Evolutionary conservation across 345 rosid species (phyloP), one percentile per base, ranked within the genome.

Genomic region (Eucalyptus caleyi): DNA sequence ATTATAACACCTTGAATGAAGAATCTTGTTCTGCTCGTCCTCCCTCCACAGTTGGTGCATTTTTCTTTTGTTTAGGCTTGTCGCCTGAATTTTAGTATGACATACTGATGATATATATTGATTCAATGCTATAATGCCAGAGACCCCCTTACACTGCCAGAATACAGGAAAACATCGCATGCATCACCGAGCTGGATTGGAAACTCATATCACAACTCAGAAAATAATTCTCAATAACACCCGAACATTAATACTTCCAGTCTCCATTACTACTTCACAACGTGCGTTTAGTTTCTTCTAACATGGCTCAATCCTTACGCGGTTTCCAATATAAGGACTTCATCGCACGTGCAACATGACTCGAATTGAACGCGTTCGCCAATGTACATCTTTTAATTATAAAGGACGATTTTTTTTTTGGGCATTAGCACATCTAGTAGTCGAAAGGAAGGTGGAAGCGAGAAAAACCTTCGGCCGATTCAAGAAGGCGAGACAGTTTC

Each of bases 391-490:
- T 62, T 62, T 62, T 3, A 62, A 30, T 62, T 12, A 30, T 62
- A 62, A 65, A 65, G 77, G 77, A n/a, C 34, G 40, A n/a, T n/a
- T n/a, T n/a, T 65, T 65, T n/a, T 65, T 65, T n/a, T n/a, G 0
- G 51, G 53, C 34, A 45, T 83, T 2, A 49, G 86, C 32, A 44
- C 51, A 30, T 24, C 21, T 0, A 7, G 6, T 16, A 16, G 2
- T 26, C 32, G n/a, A 50, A 45, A 50, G 42, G 59, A 16, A 86
- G 16, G 51, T 19, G 44, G 59, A 54, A 45, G n/a, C 40, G 42
- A 34, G 37, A 50, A 50, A 90, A 91, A 95, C 99, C 99, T 95
- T 95, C 93, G 1, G 89, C 67, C 32, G 94, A 65, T 7, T 95
- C 93, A 91, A 92, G 49, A 89, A 93, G 80, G 34, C 95, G 96